Base-by-base conservation (phyloP, 768 basidiomycete species). In the Hortiboletus campestris region DNA sequence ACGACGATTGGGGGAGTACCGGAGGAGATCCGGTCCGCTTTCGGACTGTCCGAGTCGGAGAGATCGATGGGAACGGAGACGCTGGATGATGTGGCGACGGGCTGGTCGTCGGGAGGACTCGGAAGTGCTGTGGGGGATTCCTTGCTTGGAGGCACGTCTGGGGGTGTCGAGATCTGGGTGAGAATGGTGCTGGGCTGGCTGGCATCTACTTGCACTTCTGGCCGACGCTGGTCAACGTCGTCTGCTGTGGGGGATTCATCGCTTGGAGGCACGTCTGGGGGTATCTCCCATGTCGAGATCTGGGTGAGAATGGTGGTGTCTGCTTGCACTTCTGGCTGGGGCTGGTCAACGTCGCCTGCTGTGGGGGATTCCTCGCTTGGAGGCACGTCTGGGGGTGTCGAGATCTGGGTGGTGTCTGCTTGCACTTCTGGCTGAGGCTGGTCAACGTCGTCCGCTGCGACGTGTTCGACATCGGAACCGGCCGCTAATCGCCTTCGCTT, bases 221-320 rank as follows among this genome's bases (percentile, higher is more conserved):
- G 14, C 10, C 36, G 45, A 4, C 19, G 2, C 28, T 42, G 41
- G 22, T 28, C 50, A 17, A 12, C 25, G 32, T 31, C 47, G 41
- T 10, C n/a, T 46, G 13, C 4, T 9, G n/a, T n/a, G n/a, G n/a
- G n/a, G 29, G 29, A 32, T 11, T 32, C 31, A 2, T 32, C 12
- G 32, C 2, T 12, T 4, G 31, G 31, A 11, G 25, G 47, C 4
- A 67, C 25, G 20, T 54, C 56, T 32, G 55, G 42, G 17, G 62
- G 52, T 9, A 68, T 59, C 16, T 57, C 58, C 67, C 67, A 68
- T 0, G 64, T 64, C 48, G 67, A 58, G 49, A 67, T 41, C 8
- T 47, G 67, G 29, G 49, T 29, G 14, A 42, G 36, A n/a, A 14
- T 16, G 38, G 13, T 32, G 38, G 46, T 25, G 12, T 51, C 28